Conservation (phyloP, 306 rosid genomes). For the Inga leiocalycina region DNA sequence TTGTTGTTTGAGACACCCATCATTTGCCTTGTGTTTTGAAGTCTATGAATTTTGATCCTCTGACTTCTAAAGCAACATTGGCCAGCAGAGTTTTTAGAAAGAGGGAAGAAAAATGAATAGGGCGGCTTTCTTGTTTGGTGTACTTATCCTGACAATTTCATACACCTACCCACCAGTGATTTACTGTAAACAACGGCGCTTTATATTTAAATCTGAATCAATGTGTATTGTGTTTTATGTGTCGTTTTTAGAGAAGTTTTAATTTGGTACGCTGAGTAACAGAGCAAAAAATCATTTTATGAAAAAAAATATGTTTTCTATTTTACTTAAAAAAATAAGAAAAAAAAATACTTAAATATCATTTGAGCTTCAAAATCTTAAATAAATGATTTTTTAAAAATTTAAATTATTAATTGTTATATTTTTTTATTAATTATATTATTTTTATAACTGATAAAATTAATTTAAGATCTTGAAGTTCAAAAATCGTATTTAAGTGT, state of each 20-base stretch:
- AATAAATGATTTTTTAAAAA: too few relatives aligned
- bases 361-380: too few relatives aligned
- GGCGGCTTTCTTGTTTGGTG: not conserved
- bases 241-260: not conserved
- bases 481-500: too few relatives aligned
- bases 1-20: not conserved
- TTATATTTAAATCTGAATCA: not conserved
- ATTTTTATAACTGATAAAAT: too few relatives aligned
- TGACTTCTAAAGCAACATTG: not conserved
- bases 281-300: not conserved
- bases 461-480: too few relatives aligned
- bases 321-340: not conserved
- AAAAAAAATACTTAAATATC: too few relatives aligned
- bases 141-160: not conserved
- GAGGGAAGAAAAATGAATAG: not conserved
- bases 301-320: not conserved
- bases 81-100: not conserved
- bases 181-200: not conserved
- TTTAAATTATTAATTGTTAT: too few relatives aligned
- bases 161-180: too few relatives aligned
- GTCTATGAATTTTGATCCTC: not conserved
- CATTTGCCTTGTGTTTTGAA: not conserved
- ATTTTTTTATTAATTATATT: too few relatives aligned
- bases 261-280: not conserved
- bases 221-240: too few relatives aligned